Base-by-base conservation (phyloP, 768 basidiomycete genomes). In the Lactarius pseudohatsudake region DNA sequence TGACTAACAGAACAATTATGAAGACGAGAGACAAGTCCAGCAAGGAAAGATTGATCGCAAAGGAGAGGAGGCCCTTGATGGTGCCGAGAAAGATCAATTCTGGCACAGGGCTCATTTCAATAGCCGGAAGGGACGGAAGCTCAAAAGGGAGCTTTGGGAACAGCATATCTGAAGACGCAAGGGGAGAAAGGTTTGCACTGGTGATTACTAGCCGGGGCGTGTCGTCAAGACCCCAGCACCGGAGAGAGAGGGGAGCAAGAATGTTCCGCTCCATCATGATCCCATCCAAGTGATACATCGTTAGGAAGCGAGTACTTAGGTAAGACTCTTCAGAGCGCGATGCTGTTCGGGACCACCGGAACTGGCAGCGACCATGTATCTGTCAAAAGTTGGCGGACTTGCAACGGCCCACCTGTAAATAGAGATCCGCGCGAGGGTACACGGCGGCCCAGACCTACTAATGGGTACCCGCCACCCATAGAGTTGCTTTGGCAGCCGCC, bases 41-140 rank as follows among this genome's bases (percentile, higher is more conserved):
- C 61, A 62, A 40, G 40, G 68, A 62, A 38, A 69, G 65, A 13
- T 69, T 55, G 57, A 69, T 59, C 57, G 60, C 53, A 53, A 67
- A 62, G 22, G 61, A 62, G 22, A 69, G 61, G n/a, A 62, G 3
- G 50, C 68, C 65, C 65, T 67, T 62, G 65, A 67, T 57, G 18
- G 68, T 69, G 11, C 53, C 45, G 40, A 67, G 65, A 59, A 69
- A 69, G 9, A 69, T 67, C 18, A 32, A 30, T 26, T 69, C 68
- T 0, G 68, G 68, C 1, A 69, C 18, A 7, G 68, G 68, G 36
- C 61, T 67, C 9, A 69, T 50, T 53, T 62, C 61, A 6, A 67
- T 18, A 16, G 56, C 62, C 2, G 61, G 68, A 40, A 55, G 38
- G 20, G 55, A 68, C 9, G 60, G 66, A 2, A 60, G 4, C 16